These are phyloP conservation scores for Aspergillus nanangensis DNA, from an alignment of 495 filamentous ascomycete genomes.

Conservation along the genomic window DNA sequence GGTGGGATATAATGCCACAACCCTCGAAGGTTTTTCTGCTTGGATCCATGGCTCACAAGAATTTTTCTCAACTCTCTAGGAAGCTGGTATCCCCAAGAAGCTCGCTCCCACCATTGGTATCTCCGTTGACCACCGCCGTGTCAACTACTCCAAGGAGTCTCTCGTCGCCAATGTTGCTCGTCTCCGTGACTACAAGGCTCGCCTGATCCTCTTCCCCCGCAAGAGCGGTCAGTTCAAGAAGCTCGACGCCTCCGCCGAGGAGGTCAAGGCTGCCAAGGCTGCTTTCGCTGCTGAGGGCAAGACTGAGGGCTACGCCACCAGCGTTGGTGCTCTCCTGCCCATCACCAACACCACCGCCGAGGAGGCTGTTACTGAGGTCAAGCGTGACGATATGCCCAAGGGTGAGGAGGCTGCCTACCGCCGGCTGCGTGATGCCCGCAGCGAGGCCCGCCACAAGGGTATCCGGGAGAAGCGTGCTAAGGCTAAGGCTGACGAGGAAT, in stretches of 20 bases:
- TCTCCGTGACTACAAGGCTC: conserved; percentile 90
- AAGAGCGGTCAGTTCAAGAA: conserved; percentile 88
- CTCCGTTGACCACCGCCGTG: conserved; percentile 90
- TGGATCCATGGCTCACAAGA: conserved; percentile 11
- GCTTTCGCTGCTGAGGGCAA: conserved; percentile 44
- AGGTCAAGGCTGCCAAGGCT: conserved; percentile 69
- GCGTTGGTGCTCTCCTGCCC: conserved; percentile 57
- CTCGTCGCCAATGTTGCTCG: conserved; percentile 91
- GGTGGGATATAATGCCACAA: not conserved
- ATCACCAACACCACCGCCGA: conserved; percentile 60
- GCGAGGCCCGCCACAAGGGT: conserved; percentile 75
- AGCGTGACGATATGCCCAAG: conserved; percentile 73
- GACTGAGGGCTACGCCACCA: conserved; percentile 49
- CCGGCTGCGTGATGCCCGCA: conserved; percentile 78
- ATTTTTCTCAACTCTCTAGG: conserved; percentile 46
- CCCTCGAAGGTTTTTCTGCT: too few relatives aligned
- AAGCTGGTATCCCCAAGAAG: conserved; percentile 92
- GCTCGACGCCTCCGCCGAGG: conserved; percentile 81
- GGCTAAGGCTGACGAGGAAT: conserved; percentile 88
- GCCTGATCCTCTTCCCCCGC: conserved; percentile 96
- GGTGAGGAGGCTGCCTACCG: conserved; percentile 78
- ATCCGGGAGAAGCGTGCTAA: conserved; percentile 88
- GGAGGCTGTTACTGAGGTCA: conserved; percentile 68
- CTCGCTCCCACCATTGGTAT: conserved; percentile 95
- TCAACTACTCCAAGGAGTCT: conserved; percentile 92